These are phyloP conservation scores for Haplosporangium sp. DNA, from an alignment of 371 early-diverging fungal genomes.

Conservation along the genomic window DNA sequence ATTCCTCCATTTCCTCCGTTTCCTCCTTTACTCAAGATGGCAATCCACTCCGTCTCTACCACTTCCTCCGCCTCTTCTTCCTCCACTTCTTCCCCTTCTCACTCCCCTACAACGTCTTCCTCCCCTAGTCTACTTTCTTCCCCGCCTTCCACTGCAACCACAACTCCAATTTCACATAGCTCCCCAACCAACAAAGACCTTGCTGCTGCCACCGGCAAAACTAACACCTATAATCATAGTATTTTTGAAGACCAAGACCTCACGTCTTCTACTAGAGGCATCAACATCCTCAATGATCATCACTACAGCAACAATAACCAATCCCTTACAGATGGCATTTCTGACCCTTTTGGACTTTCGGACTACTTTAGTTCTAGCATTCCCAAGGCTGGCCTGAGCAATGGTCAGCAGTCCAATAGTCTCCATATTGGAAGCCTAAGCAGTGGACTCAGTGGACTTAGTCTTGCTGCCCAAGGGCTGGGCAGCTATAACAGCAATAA, in stretches of 20 bases:
- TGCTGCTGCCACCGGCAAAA: background rate
- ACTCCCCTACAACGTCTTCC: constrained; percentile 31
- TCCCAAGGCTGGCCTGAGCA: constrained; percentile 27
- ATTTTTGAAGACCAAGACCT: constrained; percentile 37
- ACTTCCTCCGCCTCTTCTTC: constrained; percentile 12
- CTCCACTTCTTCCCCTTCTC: constrained; percentile 23
- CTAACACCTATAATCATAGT: constrained; percentile 16
- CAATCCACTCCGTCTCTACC: constrained; percentile 33
- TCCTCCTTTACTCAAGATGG: constrained; percentile 20
- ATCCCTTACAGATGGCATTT: constrained; percentile 22
- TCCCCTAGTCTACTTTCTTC: constrained; percentile 40
- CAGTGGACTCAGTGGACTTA: constrained; percentile 34
- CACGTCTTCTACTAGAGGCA: constrained; percentile 18
- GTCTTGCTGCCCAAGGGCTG: constrained; percentile 30
- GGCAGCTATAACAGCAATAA: constrained; percentile 14
- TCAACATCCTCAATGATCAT: constrained; percentile 38
- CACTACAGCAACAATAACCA: background rate
- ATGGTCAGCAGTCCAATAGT: constrained; percentile 10
- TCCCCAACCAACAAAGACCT: constrained; percentile 38
- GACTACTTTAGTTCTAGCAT: constrained; percentile 49
- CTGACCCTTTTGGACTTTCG: constrained; percentile 43
- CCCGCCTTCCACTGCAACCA: constrained; percentile 28
- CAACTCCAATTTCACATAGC: constrained; percentile 36
- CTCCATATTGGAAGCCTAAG: constrained; percentile 42
- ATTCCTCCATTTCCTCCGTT: constrained; percentile 6